Percentiles rank a stretch among this genome's conserved stretches.
Conservation (phyloP, 768 basidiomycete species). For the Rickenella mellea region DNA sequence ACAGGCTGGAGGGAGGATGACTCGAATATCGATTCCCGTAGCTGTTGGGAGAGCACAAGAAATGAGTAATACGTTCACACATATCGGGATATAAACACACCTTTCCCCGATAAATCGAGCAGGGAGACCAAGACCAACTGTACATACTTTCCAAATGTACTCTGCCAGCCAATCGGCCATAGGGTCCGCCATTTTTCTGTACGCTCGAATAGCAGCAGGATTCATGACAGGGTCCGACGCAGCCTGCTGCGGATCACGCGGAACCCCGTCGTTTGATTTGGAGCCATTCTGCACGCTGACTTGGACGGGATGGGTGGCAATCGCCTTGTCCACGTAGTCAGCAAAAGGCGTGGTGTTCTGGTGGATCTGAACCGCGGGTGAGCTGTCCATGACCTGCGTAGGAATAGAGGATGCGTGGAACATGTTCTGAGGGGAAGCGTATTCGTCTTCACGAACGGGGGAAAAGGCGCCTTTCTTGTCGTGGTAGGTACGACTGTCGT, state of each 20-base stretch:
- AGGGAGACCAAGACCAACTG: constrained; percentile 57
- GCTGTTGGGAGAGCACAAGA: not conserved
- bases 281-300: not conserved
- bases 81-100: constrained; percentile 1
- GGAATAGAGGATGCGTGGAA: too few relatives aligned
- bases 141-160: constrained; percentile 78
- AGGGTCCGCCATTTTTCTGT: constrained; percentile 69
- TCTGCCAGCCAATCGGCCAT: constrained; percentile 71
- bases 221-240: constrained; percentile 33
- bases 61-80: constrained; percentile 4
- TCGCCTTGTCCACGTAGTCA: constrained; percentile 65
- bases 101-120: constrained; percentile 29
- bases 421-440: too few relatives aligned
- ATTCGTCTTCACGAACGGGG: not conserved
- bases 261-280: too few relatives aligned
- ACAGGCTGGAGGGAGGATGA: constrained; percentile 43
- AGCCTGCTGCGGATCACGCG: not conserved
- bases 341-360: constrained; percentile 53
- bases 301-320: constrained; percentile 22
- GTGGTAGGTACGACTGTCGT: not conserved
- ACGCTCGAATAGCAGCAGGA: constrained; percentile 42
- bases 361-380: constrained; percentile 3
- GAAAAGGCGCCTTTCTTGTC: not conserved
- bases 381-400: not conserved
- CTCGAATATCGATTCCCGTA: constrained; percentile 29